A percentile compares a stretch with the other conserved stretches of the same genome.
Conservation (phyloP, 176 grass and related monocot species). For the Guadua angustifolia region DNA sequence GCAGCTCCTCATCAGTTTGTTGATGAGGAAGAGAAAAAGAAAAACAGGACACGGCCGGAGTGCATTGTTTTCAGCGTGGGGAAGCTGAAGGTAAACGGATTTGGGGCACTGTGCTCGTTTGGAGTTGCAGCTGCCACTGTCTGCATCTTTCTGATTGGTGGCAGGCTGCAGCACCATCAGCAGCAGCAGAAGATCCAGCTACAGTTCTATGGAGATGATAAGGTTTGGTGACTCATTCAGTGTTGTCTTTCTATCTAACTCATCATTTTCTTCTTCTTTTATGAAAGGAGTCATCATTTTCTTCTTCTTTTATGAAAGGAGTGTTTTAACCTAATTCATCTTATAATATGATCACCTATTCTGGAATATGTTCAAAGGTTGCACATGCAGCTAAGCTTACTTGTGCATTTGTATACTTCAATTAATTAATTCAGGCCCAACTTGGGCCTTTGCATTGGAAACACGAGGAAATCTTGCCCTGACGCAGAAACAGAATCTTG, state of each 20-base stretch:
- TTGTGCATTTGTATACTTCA: not conserved
- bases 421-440: not conserved
- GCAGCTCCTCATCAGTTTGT: not conserved
- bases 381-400: not conserved
- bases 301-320: not conserved
- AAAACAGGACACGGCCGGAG: slow-evolving; percentile 4
- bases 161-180: slow-evolving; percentile 51
- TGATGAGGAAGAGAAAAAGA: slow-evolving; percentile 16
- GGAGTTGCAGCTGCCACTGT: slow-evolving; percentile 72
- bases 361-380: not conserved
- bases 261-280: not conserved
- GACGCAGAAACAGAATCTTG: slow-evolving; percentile 4
- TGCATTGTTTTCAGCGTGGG: slow-evolving; percentile 59
- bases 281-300: not conserved
- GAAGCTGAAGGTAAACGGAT: slow-evolving; percentile 67
- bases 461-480: not conserved
- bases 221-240: slow-evolving; percentile 36
- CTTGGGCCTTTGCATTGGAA: not conserved
- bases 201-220: slow-evolving; percentile 78
- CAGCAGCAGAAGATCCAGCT: slow-evolving; percentile 79
- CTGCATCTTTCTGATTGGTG: slow-evolving; percentile 64
- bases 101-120: slow-evolving; percentile 80
- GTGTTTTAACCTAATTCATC: not conserved
- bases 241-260: not conserved
- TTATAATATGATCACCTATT: not conserved